These are phyloP conservation scores for Gnomoniopsis smithogilvyi DNA, from an alignment of 2,329 filamentous ascomycete species.

Conservation along the genomic window DNA sequence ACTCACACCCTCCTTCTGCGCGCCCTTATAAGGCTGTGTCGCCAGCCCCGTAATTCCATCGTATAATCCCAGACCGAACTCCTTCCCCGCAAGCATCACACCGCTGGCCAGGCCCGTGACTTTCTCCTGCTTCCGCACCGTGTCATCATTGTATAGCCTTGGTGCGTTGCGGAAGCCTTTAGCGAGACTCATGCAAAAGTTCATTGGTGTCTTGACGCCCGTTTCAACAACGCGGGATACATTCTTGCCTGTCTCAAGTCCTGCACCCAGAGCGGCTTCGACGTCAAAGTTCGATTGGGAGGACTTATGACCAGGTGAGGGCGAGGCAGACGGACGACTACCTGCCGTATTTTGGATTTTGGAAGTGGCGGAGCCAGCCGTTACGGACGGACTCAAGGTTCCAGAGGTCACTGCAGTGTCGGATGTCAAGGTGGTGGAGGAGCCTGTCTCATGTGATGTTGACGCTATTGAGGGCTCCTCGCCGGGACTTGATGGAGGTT, in stretches of 20 bases:
- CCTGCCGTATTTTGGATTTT: background rate
- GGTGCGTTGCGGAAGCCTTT: conserved; percentile 88
- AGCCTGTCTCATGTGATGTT: background rate
- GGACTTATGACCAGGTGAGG: background rate
- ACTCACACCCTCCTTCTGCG: conserved; percentile 41
- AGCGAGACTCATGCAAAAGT: conserved; percentile 77
- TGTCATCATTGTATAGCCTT: conserved; percentile 79
- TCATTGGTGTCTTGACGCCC: conserved; percentile 78
- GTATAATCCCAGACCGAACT: conserved; percentile 73
- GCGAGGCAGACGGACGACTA: background rate
- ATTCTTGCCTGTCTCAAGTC: conserved; percentile 60
- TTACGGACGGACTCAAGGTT: background rate
- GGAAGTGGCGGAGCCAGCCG: conserved; percentile 1
- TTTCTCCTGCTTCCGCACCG: conserved; percentile 72
- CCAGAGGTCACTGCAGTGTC: conserved; percentile 5
- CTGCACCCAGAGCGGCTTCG: conserved; percentile 14
- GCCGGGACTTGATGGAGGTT: background rate
- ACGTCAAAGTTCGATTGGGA: conserved; percentile 6
- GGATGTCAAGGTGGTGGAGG: conserved; percentile 7
- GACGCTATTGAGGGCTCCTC: conserved; percentile 3
- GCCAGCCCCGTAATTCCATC: conserved; percentile 80
- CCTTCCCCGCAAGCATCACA: conserved; percentile 72
- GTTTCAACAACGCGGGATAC: conserved; percentile 70
- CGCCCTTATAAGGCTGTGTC: conserved; percentile 68
- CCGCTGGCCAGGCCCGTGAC: conserved; percentile 77